Evolutionary conservation across 2,329 filamentous ascomycete genomes (phyloP).

Genomic region (Colletotrichum cereale): DNA sequence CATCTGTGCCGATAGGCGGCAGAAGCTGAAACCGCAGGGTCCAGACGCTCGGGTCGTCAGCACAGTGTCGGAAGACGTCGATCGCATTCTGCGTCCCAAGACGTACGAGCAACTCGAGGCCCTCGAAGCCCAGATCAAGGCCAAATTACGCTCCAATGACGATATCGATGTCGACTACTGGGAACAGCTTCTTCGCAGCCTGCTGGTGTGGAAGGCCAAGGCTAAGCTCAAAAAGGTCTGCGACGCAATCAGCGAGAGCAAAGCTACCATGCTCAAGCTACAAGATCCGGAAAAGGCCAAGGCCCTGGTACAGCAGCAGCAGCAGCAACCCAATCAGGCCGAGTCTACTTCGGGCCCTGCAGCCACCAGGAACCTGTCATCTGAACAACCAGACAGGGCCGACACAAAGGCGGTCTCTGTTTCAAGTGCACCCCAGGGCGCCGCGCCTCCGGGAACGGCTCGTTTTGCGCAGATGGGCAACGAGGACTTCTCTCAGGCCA

Average conservation of each 20-base stretch:
- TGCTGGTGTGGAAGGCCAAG: conserved; percentile 92
- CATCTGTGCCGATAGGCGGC: conserved; percentile 81
- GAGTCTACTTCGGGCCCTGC: conserved; percentile 52
- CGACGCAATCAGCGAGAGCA: conserved; percentile 78
- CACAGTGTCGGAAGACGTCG: conserved; percentile 88
- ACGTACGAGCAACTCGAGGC: conserved; percentile 86
- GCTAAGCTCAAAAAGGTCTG: conserved; percentile 85
- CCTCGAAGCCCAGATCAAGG: conserved; percentile 87
- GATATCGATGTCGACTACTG: conserved; percentile 97
- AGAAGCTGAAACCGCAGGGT: conserved; percentile 71
- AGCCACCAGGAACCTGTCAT: conserved; percentile 33
- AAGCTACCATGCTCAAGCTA: conserved; percentile 67
- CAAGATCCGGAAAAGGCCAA: conserved; percentile 76
- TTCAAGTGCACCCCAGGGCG: conserved; percentile 34
- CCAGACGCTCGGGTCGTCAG: conserved; percentile 81
- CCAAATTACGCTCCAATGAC: conserved; percentile 89
- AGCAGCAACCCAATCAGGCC: conserved; percentile 37
- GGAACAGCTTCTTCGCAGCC: conserved; percentile 88
- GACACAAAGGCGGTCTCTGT: conserved; percentile 43
- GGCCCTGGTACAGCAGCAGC: conserved; percentile 46
- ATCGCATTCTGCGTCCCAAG: conserved; percentile 88
- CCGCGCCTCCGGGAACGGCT: conserved; percentile 67
- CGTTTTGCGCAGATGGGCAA: conserved; percentile 78
- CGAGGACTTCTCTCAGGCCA: conserved; percentile 88
- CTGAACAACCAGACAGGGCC: conserved; percentile 42